phyloP scores from a whole-genome alignment of 1,139 yeast genomes.

The Nematodospora anomalae region DNA sequence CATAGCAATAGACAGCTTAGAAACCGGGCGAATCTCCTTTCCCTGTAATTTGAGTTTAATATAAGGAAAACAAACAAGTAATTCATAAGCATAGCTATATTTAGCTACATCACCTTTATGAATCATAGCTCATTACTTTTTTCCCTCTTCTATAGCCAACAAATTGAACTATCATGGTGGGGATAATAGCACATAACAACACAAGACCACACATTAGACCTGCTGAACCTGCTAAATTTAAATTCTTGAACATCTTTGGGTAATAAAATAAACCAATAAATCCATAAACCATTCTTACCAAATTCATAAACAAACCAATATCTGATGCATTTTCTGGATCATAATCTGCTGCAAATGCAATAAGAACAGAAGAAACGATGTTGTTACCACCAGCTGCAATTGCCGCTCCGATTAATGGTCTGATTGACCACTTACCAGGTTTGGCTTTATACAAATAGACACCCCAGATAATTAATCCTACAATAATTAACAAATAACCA shows the following conservation, averaged over 20 bases:
- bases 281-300: slow-evolving; percentile 20
- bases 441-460: slow-evolving; percentile 20
- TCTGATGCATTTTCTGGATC: slow-evolving; percentile 18
- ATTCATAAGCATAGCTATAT: too few relatives aligned
- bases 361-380: slow-evolving; percentile 23
- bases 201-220: slow-evolving; percentile 18
- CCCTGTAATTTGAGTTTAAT: too few relatives aligned
- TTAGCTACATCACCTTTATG: too few relatives aligned
- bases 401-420: slow-evolving; percentile 26
- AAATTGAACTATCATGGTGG: slow-evolving; percentile 12
- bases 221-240: slow-evolving; percentile 17
- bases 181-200: slow-evolving; percentile 12
- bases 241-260: slow-evolving; percentile 23
- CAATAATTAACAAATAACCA: slow-evolving; percentile 22
- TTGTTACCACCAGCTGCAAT: slow-evolving; percentile 27
- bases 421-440: slow-evolving; percentile 23
- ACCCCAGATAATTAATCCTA: slow-evolving; percentile 27
- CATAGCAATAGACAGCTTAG: too few relatives aligned
- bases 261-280: slow-evolving; percentile 29
- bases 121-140: too few relatives aligned
- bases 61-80: too few relatives aligned
- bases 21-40: too few relatives aligned
- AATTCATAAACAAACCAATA: slow-evolving; percentile 18
- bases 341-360: slow-evolving; percentile 21
- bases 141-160: slow-evolving; percentile 13